Evolutionary conservation across 2,329 filamentous ascomycete species (phyloP), one percentile per base, ranked within the genome.

Genomic region (Tricladium varicosporioides): DNA sequence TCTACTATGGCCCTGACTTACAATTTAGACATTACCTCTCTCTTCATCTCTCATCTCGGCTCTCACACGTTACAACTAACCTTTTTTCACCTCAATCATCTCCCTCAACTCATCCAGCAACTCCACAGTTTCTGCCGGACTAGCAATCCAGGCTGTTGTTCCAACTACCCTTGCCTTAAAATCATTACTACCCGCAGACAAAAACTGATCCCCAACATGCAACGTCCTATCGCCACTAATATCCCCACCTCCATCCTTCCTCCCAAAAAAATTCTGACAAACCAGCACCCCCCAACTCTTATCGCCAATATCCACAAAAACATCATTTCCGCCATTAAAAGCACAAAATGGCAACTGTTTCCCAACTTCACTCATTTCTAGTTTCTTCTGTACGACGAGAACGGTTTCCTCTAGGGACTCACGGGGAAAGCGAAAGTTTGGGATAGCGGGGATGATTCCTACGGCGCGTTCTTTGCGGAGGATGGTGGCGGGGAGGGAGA

Each of bases 241-340:
- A 40, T 55, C 57, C 27, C 56, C 53, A 5, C 52, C 60, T 5
- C 53, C 51, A 0, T 46, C 48, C 14, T 46, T 53, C n/a, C 22
- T 84, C 18, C 88, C 89, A 71, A 97, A 96, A 78, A 91, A 96
- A 57, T 87, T 83, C 76, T 99, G 94, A 71, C 92, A 97, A 3
- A 92, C 91, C 33, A 89, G 81, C 2, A 99, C 94, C 62, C 94
- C 94, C 89, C 92, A 96, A 53, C 88, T 92, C 76, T 99, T 99
- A 76, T 99, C 94, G 55, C 94, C 94, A 69, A 99, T 97, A 72
- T 99, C 94, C 53, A 99, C 92, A 74, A 99, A 99, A 44, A 97
- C 92, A 72, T 99, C 94, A 60, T 94, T 93, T 10, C 94, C 94
- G 53, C 93, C 94, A 72, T 99, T 99, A 78, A 99, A 99, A 18